Evolutionary conservation across 495 filamentous ascomycete species (phyloP), one percentile per base, ranked within the genome.

Genomic region (Lindgomyces ingoldianus): DNA sequence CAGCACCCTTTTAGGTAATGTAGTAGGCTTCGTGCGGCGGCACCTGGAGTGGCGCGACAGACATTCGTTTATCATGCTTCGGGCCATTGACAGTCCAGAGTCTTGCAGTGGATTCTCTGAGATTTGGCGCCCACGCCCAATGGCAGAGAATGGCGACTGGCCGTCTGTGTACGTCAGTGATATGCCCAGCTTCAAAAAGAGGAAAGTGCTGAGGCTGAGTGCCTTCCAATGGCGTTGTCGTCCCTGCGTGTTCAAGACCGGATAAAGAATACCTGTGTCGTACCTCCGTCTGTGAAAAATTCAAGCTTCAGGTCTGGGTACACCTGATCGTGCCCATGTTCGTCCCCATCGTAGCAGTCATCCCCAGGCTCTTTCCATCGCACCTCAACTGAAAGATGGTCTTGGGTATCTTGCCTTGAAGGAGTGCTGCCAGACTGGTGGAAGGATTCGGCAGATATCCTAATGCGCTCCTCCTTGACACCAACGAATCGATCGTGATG

Each of bases 241-340:
- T n/a, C n/a, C n/a, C n/a, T n/a, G n/a, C n/a, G n/a, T n/a, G n/a
- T n/a, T n/a, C n/a, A n/a, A n/a, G 33, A 12, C 1, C 41, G 12
- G 44, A 45, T n/a, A 6, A 14, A 25, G 33, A 19, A 36, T 14
- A 27, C 8, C 26, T n/a, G 29, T 25, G 12, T 29, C 66, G 11
- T 65, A 64, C 66, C 66, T 69, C 55, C 29, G 21, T 69, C 61
- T 11, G 66, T 64, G 26, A 60, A 69, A 41, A 69, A 69, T 27
- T 69, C 66, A 11, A 69, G 60, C 24, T 64, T 69, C 48, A 69
- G 30, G 44, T 69, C 61, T 0, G 66, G 66, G 46, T 69, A 69
- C 12, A 42, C 50, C 12, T 55, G 30, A 18, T 64, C 66, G n/a
- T 69, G 56, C 4, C 57, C 66, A 11, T 50, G 61, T 21, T 60